Conservation (phyloP, 306 rosid species). For the Prosopis cineraria region DNA sequence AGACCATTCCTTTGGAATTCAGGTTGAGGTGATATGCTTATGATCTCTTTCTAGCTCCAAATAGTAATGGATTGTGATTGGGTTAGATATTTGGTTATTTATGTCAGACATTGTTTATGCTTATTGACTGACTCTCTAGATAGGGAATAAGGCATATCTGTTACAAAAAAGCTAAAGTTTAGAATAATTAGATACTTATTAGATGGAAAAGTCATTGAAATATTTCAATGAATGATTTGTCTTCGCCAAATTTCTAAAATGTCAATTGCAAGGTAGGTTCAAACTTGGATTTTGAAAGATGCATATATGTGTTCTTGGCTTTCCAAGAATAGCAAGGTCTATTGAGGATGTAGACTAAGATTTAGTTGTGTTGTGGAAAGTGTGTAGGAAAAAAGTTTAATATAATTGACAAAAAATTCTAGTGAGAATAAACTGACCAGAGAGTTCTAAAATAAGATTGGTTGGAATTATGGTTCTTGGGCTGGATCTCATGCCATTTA, state of each 20-base stretch:
- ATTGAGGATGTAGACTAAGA: too few species aligned
- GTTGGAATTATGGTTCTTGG: too few species aligned
- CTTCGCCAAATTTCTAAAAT: conserved; percentile 3
- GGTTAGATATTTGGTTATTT: conserved; percentile 9
- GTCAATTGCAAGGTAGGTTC: conserved; percentile 14
- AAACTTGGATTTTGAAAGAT: conserved; percentile 8
- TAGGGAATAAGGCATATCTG: neutral
- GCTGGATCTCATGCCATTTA: too few species aligned
- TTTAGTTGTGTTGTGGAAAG: too few species aligned
- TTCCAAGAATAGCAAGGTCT: too few species aligned
- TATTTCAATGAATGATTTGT: conserved; percentile 18
- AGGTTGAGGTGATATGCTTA: conserved; percentile 70
- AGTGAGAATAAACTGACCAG: too few species aligned
- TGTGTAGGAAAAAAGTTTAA: too few species aligned
- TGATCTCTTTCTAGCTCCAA: conserved; percentile 18
- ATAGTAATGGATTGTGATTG: conserved; percentile 13
- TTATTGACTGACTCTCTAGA: conserved; percentile 14
- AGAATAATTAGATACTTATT: neutral
- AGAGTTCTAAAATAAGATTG: too few species aligned
- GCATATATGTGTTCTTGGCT: too few species aligned
- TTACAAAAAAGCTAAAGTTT: neutral
- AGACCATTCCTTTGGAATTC: conserved; percentile 90
- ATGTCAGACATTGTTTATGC: conserved; percentile 13
- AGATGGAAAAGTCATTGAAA: conserved; percentile 17
- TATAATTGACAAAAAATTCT: too few species aligned